Evolutionary conservation across 2,329 filamentous ascomycete genomes (phyloP), one percentile per base, ranked within the genome.

Genomic region (Trichoderma gracile): DNA sequence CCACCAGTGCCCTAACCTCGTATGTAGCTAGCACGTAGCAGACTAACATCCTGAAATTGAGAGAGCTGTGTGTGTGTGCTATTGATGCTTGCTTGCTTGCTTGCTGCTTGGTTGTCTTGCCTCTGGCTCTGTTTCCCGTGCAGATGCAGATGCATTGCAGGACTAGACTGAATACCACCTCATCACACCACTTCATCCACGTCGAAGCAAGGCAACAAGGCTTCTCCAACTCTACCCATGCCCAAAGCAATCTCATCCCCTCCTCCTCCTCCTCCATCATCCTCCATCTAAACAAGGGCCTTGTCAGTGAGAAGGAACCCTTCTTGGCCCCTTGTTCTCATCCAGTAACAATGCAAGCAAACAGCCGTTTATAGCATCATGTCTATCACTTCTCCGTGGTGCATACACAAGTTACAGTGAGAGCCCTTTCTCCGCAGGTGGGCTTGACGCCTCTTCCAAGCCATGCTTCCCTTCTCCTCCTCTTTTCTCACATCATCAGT

Each of bases 161-260:
- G n/a, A n/a, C n/a, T 45, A 59, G 52, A 21, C 49, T 53, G 49
- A 62, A 62, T 62, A 62, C 49, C 58, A 62, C 58, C 40, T 62
- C 58, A 62, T 40, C 58, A 62, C 58, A 62, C 58, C 58, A 54
- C 58, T 42, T 62, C 58, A 46, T 25, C 47, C 30, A 33, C 30
- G 30, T 33, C 30, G 10, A 38, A 38, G 33, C 33, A 14, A 62
- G 53, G 58, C 58, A 33, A 53, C 47, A 53, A 61, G 58, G 46
- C 38, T 61, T 45, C 38, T 53, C 58, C 57, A 60, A 52, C 21
- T 60, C 46, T 60, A 10, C 33, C 33, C 10, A 46, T 46, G 49
- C 58, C 58, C 58, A 40, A 46, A 38, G 33, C 43, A 47, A 58
- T 47, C 14, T 14, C 33, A 12, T 38, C 33, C 33, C 33, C 54